These are phyloP conservation scores for Soucietia sequanensis DNA, from an alignment of 805 yeast species.

Conservation along the genomic window DNA sequence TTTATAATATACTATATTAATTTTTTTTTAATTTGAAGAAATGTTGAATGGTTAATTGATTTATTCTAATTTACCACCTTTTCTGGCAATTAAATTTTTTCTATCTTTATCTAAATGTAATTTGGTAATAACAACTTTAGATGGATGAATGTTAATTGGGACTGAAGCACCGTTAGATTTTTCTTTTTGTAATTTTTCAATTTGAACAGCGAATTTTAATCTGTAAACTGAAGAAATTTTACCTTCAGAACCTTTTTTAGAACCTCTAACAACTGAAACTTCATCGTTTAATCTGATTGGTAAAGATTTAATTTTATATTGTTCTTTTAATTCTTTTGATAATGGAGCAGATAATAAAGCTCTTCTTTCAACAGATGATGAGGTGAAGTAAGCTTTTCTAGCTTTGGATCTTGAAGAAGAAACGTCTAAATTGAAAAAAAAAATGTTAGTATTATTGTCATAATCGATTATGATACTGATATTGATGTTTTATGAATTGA, in stretches of 20 bases:
- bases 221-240: slow-evolving; percentile 97
- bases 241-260: slow-evolving; percentile 99
- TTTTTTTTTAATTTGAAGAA: too few species aligned
- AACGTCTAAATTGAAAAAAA: slow-evolving; percentile 93
- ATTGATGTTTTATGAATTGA: too few species aligned
- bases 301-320: slow-evolving; percentile 92
- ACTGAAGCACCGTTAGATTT: slow-evolving; percentile 97
- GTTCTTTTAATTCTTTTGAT: slow-evolving; percentile 97
- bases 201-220: slow-evolving; percentile 94
- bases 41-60: too few species aligned
- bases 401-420: slow-evolving; percentile 99
- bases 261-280: slow-evolving; percentile 95
- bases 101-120: slow-evolving; percentile 98
- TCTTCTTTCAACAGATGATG: slow-evolving; percentile 96
- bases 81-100: slow-evolving; percentile 95
- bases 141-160: slow-evolving; percentile 97
- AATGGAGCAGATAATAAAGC: slow-evolving; percentile 95
- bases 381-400: slow-evolving; percentile 99
- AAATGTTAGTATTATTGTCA: slow-evolving; percentile 43
- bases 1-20: too few species aligned
- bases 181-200: slow-evolving; percentile 96
- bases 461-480: too few species aligned
- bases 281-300: slow-evolving; percentile 98
- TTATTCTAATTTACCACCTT: slow-evolving; percentile 97
- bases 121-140: slow-evolving; percentile 98